Conservation (phyloP, 176 grass and related monocot species). For the Eragrostis nindensis region DNA sequence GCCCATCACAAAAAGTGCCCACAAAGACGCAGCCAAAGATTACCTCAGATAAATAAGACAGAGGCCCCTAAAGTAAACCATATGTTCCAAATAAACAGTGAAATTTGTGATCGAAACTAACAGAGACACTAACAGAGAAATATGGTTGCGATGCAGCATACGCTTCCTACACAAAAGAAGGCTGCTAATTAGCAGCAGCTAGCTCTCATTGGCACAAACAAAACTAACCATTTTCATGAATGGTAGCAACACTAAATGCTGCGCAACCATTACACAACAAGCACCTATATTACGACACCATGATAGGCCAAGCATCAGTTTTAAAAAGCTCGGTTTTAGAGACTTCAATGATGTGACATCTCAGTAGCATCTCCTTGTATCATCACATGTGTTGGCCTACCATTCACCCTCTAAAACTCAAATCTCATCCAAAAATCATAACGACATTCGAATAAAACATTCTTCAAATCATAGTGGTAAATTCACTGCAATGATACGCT, state of each 20-base stretch:
- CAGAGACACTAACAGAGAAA: no score
- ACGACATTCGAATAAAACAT: neutral
- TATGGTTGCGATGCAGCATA: neutral
- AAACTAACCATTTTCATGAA: neutral
- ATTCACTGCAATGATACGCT: neutral
- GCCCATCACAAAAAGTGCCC: constrained; percentile 3
- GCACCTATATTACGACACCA: neutral
- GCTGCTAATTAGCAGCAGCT: neutral
- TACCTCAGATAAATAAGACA: neutral
- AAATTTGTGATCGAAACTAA: neutral
- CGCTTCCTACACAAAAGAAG: neutral
- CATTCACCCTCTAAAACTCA: neutral
- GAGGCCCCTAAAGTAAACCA: neutral
- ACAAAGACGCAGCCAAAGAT: neutral
- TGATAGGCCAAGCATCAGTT: constrained; percentile 42
- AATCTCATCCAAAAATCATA: neutral
- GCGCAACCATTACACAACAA: neutral
- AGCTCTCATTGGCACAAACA: neutral
- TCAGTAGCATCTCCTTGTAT: constrained; percentile 53
- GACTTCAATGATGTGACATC: constrained; percentile 48
- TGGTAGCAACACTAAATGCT: neutral
- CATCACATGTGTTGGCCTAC: constrained; percentile 29
- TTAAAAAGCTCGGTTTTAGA: constrained; percentile 69
- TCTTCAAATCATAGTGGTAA: neutral
- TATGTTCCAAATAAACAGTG: neutral